phyloP scores from a whole-genome alignment of 164 flowering plant genomes.

The Vitis rupestris region DNA sequence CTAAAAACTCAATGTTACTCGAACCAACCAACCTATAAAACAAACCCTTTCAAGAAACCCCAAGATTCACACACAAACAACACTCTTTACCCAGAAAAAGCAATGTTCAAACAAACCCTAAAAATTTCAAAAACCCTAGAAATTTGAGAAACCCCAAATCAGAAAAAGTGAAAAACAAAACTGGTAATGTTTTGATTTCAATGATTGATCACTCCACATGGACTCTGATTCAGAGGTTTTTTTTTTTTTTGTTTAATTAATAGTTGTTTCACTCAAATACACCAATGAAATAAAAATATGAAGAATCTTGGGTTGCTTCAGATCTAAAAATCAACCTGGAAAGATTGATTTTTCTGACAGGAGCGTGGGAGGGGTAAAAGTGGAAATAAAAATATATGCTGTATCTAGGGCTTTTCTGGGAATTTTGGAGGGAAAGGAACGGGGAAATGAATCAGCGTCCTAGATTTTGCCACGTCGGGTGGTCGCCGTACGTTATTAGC shows the following conservation, averaged over 20 bases:
- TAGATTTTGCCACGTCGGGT: too few species aligned
- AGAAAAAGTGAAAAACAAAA: neutral
- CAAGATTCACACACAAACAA: neutral
- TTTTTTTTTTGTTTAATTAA: too few species aligned
- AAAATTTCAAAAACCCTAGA: constrained; percentile 11
- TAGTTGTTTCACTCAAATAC: too few species aligned
- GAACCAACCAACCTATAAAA: neutral
- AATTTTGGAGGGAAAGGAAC: too few species aligned
- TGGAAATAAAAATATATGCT: constrained; percentile 8
- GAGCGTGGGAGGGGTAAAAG: constrained; percentile 31
- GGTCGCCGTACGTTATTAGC: too few species aligned
- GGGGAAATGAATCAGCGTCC: too few species aligned
- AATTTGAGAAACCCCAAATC: constrained; percentile 2
- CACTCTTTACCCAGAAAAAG: neutral
- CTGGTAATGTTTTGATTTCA: constrained; percentile 16
- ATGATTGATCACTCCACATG: constrained; percentile 25
- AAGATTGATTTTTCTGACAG: constrained; percentile 14
- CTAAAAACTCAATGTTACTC: neutral
- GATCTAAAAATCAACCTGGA: constrained; percentile 24
- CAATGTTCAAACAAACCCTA: neutral
- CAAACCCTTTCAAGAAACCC: neutral
- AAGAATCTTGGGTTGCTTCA: constrained; percentile 16
- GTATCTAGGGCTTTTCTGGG: neutral
- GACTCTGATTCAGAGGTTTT: constrained; percentile 16
- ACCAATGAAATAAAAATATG: neutral